phyloP scores from a whole-genome alignment of 1,284 basidiomycete genomes.

The Tilletia setariae region DNA sequence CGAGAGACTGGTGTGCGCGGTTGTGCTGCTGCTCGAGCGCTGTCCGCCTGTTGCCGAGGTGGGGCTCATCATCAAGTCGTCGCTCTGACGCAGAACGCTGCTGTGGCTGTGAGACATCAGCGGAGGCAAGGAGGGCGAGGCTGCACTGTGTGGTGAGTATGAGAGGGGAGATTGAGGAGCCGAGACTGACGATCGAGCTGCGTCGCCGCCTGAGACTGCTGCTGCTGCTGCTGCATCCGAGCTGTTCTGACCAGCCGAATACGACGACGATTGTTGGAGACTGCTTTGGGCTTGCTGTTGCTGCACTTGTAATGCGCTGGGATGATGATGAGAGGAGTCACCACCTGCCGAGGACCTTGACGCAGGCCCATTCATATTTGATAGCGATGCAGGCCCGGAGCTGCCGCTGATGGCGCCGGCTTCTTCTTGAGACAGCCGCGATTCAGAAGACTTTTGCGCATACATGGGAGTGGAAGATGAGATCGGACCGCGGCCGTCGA shows the following conservation, averaged over 20 bases:
- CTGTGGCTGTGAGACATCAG: slow-evolving; percentile 8
- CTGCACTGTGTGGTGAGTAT: slow-evolving; percentile 2
- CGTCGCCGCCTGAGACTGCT: background rate
- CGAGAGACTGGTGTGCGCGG: background rate
- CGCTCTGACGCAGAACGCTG: background rate
- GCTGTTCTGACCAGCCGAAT: too few species aligned
- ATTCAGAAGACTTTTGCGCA: background rate
- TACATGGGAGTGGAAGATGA: too few species aligned
- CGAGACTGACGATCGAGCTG: background rate
- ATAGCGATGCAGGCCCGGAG: too few species aligned
- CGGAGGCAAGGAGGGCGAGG: slow-evolving; percentile 1
- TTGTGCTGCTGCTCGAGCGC: slow-evolving; percentile 8
- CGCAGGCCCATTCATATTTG: too few species aligned
- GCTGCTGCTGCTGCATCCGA: background rate
- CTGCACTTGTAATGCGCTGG: too few species aligned
- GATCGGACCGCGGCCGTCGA: too few species aligned
- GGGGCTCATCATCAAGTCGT: slow-evolving; percentile 5
- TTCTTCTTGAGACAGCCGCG: slow-evolving; percentile 1
- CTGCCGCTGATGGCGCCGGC: background rate
- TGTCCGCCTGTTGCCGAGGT: slow-evolving; percentile 8
- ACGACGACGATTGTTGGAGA: too few species aligned
- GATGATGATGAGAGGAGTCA: too few species aligned
- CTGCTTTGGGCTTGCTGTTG: too few species aligned
- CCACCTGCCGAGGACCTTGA: too few species aligned
- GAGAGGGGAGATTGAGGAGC: slow-evolving; percentile 7